These are phyloP conservation scores for Scenedesmus sp. DNA, from an alignment of 163 green algal species.

Conservation along the genomic window DNA sequence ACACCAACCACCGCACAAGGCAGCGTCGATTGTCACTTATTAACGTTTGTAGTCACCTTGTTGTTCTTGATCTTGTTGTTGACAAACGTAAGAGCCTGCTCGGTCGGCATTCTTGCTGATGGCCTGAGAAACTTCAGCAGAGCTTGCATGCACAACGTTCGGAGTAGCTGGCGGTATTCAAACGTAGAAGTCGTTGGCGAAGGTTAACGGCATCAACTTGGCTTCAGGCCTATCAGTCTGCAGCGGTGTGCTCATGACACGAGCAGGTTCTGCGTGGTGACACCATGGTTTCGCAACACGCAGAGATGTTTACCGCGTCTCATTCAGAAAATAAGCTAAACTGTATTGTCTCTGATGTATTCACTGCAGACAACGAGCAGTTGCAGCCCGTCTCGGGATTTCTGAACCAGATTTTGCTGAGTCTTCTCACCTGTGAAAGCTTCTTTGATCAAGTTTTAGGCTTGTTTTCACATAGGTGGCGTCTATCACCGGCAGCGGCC, in stretches of 20 bases:
- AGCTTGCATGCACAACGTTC: constrained; percentile 27
- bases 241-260: neutral
- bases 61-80: constrained; percentile 37
- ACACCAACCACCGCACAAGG: neutral
- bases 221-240: neutral
- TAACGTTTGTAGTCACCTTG: constrained; percentile 12
- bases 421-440: neutral
- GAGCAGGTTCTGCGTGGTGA: neutral
- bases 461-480: neutral
- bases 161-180: neutral
- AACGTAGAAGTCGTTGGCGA: no score
- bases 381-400: neutral
- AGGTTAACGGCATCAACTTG: no score
- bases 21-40: neutral
- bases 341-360: no score
- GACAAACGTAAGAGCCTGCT: constrained; percentile 17
- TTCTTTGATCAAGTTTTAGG: neutral
- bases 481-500: neutral
- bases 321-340: no score
- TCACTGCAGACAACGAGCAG: neutral
- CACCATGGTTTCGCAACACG: neutral
- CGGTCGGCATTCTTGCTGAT: constrained; percentile 21
- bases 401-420: neutral
- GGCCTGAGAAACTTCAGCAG: constrained; percentile 10
- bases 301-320: no score